Conservation (phyloP, 441 rosid genomes). For the Melastoma candidum region DNA sequence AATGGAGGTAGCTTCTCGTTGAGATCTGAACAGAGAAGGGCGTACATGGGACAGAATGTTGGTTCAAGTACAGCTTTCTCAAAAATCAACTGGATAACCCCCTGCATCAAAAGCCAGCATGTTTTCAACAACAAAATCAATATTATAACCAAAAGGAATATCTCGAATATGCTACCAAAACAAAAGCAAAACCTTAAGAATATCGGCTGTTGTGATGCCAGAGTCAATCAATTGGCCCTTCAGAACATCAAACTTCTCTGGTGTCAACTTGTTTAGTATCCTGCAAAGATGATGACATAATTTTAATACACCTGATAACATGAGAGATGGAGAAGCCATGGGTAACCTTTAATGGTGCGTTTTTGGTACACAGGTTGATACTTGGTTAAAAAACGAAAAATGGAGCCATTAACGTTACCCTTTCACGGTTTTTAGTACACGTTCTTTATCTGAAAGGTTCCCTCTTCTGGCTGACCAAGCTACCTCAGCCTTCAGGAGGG, state of each 20-base stretch:
- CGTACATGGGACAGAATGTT: constrained; percentile 90
- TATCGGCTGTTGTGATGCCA: constrained; percentile 79
- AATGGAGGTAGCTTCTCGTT: constrained; percentile 61
- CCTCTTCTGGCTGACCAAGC: constrained; percentile 91
- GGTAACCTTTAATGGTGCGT: neutral
- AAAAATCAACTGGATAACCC: constrained; percentile 65
- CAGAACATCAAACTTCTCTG: constrained; percentile 84
- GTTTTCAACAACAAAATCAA: constrained; percentile 3
- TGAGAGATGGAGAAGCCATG: too few species aligned
- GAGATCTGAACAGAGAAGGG: constrained; percentile 71
- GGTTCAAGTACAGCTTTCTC: constrained; percentile 95
- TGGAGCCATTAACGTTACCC: constrained; percentile 38
- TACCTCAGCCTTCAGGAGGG: constrained; percentile 69
- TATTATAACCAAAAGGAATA: too few species aligned
- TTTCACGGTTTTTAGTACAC: constrained; percentile 74
- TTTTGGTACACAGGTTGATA: neutral
- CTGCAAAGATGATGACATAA: constrained; percentile 26
- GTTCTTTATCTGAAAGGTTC: constrained; percentile 68
- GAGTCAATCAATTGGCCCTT: constrained; percentile 87
- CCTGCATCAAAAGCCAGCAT: constrained; percentile 37
- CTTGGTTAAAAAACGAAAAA: too few species aligned
- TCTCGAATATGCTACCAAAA: neutral
- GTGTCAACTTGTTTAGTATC: constrained; percentile 83
- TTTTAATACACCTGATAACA: too few species aligned
- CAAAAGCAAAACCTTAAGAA: constrained; percentile 40